Percentiles rank a stretch among this genome's conserved stretches.
phyloP scores from a whole-genome alignment of 805 yeast genomes.

The Blastobotrys attinorum region DNA sequence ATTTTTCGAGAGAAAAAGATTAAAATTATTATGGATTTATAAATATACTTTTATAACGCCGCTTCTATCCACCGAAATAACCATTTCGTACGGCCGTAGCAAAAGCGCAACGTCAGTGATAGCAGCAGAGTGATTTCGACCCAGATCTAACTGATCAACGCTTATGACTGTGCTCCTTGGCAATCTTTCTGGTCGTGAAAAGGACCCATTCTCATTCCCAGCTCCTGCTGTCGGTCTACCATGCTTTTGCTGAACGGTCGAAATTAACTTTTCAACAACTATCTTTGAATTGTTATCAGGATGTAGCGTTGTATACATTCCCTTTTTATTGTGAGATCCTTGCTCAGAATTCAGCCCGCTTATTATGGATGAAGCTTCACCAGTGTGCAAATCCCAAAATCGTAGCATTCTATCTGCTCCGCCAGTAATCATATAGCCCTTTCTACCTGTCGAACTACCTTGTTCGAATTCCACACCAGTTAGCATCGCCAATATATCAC shows the following conservation, averaged over 20 bases:
- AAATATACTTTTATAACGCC: slow-evolving; percentile 55
- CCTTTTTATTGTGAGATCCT: slow-evolving; percentile 9
- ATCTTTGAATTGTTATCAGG: slow-evolving; percentile 34
- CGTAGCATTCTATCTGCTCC: slow-evolving; percentile 27
- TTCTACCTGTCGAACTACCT: slow-evolving; percentile 2
- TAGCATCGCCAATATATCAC: slow-evolving; percentile 4
- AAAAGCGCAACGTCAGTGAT: slow-evolving; percentile 43
- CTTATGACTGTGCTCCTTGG: slow-evolving; percentile 33
- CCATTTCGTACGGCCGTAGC: slow-evolving; percentile 46
- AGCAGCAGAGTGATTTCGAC: slow-evolving; percentile 43
- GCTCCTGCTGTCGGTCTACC: slow-evolving; percentile 5
- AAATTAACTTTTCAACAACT: slow-evolving; percentile 32
- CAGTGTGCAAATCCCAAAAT: slow-evolving; percentile 30
- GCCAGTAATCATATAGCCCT: slow-evolving; percentile 24
- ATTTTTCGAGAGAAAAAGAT: too few species aligned
- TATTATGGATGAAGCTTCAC: slow-evolving; percentile 26
- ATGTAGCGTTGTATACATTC: slow-evolving; percentile 16
- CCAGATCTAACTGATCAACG: slow-evolving; percentile 36
- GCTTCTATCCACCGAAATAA: slow-evolving; percentile 57
- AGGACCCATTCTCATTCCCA: too few species aligned
- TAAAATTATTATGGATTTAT: too few species aligned
- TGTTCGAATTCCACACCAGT: slow-evolving; percentile 13
- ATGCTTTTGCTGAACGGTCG: slow-evolving; percentile 10
- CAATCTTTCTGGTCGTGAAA: slow-evolving; percentile 14
- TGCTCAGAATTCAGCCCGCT: slow-evolving; percentile 26